Evolutionary conservation across 805 yeast species (phyloP), one percentile per base, ranked within the genome.

Genomic region (Spathaspora arborariae): DNA sequence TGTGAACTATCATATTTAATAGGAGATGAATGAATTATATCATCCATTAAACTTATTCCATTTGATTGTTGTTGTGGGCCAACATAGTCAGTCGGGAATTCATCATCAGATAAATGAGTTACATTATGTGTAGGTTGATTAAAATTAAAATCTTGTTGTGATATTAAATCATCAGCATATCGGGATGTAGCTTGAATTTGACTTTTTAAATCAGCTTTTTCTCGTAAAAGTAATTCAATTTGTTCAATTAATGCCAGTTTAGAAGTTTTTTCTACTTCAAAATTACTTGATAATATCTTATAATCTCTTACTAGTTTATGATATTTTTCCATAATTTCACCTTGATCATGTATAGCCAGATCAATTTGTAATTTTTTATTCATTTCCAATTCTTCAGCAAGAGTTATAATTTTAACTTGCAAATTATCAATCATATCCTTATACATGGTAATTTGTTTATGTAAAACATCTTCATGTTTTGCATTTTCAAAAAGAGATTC

Each of bases 241-340:
- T 79, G 82, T 53, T 78, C 82, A 41, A 79, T 76, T 44, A 79
- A 74, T 40, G 75, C 63, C 48, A 74, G 65, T 52, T 78, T 78
- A 35, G 81, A 76, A 53, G 72, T 77, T 41, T 71, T 68, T 54
- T 79, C 84, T 20, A 79, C 61, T 51, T 79, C 83, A 51, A 68
- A 72, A 51, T 79, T 79, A 45, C 74, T 70, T 54, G 74, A 73
- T 18, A 79, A 61, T 2, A 75, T 68, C 43, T 64, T 64, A 52
- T 55, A 68, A 39, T 70, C 71, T 45, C 61, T 69, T 30, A 59
- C 46, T 20, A 72, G 52, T 45, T 62, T 57, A 39, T 59, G 51
- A 54, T 64, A 67, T 49, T 59, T 63, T 6, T 56, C 59, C 18
- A 58, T 54, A n/a, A 60, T 50, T 21, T 57, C 51, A 7, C 42